phyloP scores from a whole-genome alignment of 2,329 filamentous ascomycete species.

The Apiospora marii region DNA sequence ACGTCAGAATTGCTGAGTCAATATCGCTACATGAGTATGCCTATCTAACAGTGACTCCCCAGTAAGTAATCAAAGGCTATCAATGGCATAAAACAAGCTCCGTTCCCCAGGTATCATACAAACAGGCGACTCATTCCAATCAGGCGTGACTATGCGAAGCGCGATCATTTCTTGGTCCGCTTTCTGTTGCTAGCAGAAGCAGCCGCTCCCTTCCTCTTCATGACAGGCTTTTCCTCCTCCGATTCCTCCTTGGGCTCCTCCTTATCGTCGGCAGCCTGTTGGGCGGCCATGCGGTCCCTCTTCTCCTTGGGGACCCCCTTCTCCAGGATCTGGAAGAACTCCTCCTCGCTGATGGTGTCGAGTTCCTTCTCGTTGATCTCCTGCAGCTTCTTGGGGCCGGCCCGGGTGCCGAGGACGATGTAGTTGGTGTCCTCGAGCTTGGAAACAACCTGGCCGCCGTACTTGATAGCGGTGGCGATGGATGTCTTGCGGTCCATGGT shows the following conservation, averaged over 20 bases:
- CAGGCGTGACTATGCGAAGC: neutral
- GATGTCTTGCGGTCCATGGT: slow-evolving; percentile 32
- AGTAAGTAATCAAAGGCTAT: neutral
- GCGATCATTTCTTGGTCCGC: slow-evolving; percentile 23
- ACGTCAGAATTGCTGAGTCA: neutral
- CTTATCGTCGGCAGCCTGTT: slow-evolving; percentile 25
- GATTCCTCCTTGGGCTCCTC: slow-evolving; percentile 25
- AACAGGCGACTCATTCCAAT: neutral
- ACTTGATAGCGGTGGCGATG: slow-evolving; percentile 27
- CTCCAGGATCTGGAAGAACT: slow-evolving; percentile 32
- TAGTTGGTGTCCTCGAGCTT: slow-evolving; percentile 32
- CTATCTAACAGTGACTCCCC: neutral
- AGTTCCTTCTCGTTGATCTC: slow-evolving; percentile 30
- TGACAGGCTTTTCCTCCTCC: slow-evolving; percentile 21
- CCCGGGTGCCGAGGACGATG: slow-evolving; percentile 29
- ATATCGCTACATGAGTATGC: neutral
- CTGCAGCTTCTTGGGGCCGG: slow-evolving; percentile 29
- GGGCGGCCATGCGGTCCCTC: slow-evolving; percentile 28
- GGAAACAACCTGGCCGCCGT: slow-evolving; percentile 40
- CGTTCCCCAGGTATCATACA: neutral
- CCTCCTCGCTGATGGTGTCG: slow-evolving; percentile 30
- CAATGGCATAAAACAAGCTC: neutral
- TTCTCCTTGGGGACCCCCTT: slow-evolving; percentile 29
- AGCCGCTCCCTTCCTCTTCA: slow-evolving; percentile 20
- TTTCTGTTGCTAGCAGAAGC: slow-evolving; percentile 22